phyloP scores from a whole-genome alignment of 345 rosid species.

The Carallia brachiata region DNA sequence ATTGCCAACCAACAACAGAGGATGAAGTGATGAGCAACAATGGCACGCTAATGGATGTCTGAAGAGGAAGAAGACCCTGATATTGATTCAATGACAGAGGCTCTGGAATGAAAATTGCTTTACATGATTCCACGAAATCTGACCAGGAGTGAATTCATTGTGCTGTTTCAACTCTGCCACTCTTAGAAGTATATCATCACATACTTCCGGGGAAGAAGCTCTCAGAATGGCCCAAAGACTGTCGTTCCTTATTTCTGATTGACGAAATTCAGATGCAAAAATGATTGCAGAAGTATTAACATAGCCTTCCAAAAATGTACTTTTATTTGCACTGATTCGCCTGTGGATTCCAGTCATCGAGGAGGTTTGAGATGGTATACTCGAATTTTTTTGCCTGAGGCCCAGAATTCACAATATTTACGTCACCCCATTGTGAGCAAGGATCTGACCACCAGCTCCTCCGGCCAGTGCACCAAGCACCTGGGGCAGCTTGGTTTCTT shows the following conservation, averaged over 20 bases:
- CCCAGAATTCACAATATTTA: conserved; percentile 73
- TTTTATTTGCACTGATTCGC: conserved; percentile 81
- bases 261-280: conserved; percentile 27
- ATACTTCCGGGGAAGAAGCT: conserved; percentile 16
- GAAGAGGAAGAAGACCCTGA: conserved; percentile 16
- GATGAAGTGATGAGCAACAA: conserved; percentile 21
- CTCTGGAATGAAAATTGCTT: conserved; percentile 3
- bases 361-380: conserved; percentile 59
- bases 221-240: conserved; percentile 33
- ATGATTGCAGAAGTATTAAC: conserved; percentile 19
- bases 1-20: background rate
- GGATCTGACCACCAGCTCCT: conserved; percentile 79
- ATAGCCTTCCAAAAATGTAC: background rate
- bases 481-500: conserved; percentile 52
- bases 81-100: conserved; percentile 2
- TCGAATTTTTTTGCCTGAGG: conserved; percentile 70
- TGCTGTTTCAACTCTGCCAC: conserved; percentile 27
- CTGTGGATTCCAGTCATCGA: conserved; percentile 67
- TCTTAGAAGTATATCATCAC: conserved; percentile 25
- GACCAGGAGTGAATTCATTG: conserved; percentile 17
- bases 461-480: conserved; percentile 91
- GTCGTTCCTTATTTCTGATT: conserved; percentile 14
- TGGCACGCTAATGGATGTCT: conserved; percentile 25
- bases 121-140: conserved; percentile 4
- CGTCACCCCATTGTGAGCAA: conserved; percentile 95